Evolutionary conservation across 768 basidiomycete genomes (phyloP), one percentile per base, ranked within the genome.

Genomic region (Phanerochaete carnosa): DNA sequence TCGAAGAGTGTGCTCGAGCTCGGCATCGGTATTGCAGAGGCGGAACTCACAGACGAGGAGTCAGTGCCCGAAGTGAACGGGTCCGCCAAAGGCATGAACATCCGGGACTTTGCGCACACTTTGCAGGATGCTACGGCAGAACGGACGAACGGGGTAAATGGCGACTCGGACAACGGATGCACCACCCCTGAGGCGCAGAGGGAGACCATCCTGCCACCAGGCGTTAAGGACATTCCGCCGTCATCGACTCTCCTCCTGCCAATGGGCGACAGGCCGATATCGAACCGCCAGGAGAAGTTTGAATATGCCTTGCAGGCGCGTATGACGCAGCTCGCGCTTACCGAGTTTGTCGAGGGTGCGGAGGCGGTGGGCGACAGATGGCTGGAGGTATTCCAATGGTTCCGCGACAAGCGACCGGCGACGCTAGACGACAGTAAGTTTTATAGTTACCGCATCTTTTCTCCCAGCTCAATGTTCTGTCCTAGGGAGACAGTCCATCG

Each of bases 321-420:
- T 30, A 91, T 96, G 83, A 91, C 94, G 0, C 88, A 92, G 68
- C 86, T 89, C 51, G 85, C 88, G 6, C 75, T 98, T 52, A 81
- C 82, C 19, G 97, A 98, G 74, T 83, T 88, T 35, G 81, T 90
- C 19, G 89, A 94, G 37, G 96, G 97, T 0, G 81, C 94, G 0
- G 93, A 95, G 66, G 84, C 86, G 43, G 95, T 94, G 0, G 87
- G 90, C 62, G 75, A 77, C 19, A 87, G 85, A 59, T 95, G 94
- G 84, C 77, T 94, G 16, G 92, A 94, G 28, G 81, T 94, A 8
- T 96, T 95, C 71, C 76, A 83, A 4, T 97, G 91, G 90, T 87
- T 94, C 68, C 87, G 94, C 0, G 88, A 87, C 59, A 77, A 79
- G 65, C 80, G 76, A 26, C 79, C 77, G n/a, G 67, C 71, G 2